A percentile compares a stretch with the other conserved stretches of the same genome.
phyloP scores from a whole-genome alignment of 345 rosid species.

The Gossypium ekmanianum region DNA sequence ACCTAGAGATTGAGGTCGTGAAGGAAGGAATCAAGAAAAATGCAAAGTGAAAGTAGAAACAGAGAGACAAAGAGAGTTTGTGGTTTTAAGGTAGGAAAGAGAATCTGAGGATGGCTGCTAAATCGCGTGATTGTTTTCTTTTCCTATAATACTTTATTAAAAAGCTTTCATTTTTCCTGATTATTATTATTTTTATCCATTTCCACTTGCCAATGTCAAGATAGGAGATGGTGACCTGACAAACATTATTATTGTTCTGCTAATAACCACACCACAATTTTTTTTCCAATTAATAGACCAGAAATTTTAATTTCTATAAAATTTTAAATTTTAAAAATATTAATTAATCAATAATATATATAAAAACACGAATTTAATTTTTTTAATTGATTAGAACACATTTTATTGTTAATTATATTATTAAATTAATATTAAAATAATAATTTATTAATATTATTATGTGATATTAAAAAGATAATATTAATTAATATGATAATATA shows the following conservation, averaged over 20 bases:
- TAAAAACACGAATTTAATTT: no score
- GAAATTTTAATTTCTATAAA: no score
- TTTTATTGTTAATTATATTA: no score
- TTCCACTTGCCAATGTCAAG: not conserved
- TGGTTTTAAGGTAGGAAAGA: not conserved
- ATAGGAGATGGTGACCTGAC: not conserved
- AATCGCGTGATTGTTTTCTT: not conserved
- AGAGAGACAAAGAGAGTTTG: not conserved
- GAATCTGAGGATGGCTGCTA: not conserved
- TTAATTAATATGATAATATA: no score
- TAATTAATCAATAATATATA: no score
- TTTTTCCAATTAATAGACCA: no score
- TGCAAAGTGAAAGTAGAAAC: not conserved
- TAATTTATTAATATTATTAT: no score
- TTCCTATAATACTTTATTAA: not conserved
- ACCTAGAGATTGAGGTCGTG: not conserved
- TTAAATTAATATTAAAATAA: no score
- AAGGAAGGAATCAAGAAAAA: not conserved
- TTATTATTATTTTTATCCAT: not conserved
- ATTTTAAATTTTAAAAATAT: no score
- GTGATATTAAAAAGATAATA: no score
- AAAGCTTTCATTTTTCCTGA: not conserved
- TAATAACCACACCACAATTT: not conserved
- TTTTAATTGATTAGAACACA: no score
- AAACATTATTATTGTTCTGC: not conserved